Evolutionary conservation across 257 asterid genomes (phyloP).

Genomic region (Marsdenia floribunda): DNA sequence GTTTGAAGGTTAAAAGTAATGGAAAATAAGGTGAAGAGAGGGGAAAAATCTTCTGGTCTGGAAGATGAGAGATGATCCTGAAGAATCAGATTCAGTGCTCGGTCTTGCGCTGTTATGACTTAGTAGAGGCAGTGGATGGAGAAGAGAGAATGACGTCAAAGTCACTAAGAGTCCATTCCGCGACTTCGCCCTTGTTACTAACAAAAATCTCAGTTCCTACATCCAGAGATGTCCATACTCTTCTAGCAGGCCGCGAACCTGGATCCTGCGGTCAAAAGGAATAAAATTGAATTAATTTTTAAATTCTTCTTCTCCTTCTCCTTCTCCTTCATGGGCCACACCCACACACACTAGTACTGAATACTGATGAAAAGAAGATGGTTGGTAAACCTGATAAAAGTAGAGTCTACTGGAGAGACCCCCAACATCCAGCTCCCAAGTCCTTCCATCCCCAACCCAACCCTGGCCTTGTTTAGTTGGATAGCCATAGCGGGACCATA

Average conservation of each 20-base stretch:
- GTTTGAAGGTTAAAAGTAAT: background rate
- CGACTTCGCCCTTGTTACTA: conserved; percentile 57
- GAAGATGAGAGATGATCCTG: background rate
- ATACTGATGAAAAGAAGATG: too few relatives aligned
- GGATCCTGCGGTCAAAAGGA: conserved; percentile 44
- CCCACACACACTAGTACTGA: too few relatives aligned
- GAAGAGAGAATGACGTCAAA: conserved; percentile 54
- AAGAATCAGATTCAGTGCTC: too few relatives aligned
- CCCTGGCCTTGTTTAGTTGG: conserved; percentile 56
- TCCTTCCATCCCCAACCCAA: conserved; percentile 50
- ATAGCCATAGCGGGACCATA: conserved; percentile 66
- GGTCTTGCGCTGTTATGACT: background rate
- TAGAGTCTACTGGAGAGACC: conserved; percentile 61
- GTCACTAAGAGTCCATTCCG: conserved; percentile 67
- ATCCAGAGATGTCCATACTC: conserved; percentile 74
- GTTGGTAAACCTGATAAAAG: conserved; percentile 43
- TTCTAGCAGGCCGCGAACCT: conserved; percentile 49
- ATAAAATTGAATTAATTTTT: background rate
- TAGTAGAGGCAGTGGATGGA: background rate
- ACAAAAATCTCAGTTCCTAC: conserved; percentile 77
- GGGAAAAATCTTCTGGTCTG: background rate
- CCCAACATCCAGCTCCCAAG: conserved; percentile 72
- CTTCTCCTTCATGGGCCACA: too few relatives aligned
- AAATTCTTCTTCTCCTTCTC: too few relatives aligned
- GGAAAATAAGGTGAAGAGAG: background rate